Evolutionary conservation across 1,284 basidiomycete genomes (phyloP), one percentile per base, ranked within the genome.

Genomic region (Sanghuangporus weigelae): DNA sequence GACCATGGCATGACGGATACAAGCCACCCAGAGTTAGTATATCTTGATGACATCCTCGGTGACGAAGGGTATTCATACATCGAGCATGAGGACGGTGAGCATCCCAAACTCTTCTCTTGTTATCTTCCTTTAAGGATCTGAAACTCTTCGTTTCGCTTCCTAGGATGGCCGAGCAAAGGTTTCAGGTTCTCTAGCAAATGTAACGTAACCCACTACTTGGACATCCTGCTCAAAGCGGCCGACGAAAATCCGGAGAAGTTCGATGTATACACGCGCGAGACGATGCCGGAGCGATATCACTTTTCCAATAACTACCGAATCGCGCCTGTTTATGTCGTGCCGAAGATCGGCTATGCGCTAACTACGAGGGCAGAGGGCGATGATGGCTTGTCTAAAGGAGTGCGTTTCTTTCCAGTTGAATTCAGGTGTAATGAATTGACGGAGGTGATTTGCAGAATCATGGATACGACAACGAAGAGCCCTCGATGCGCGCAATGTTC

Each of bases 1-100:
- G 95, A 97, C 74, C 95, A 97, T 71, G 95, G 95, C 3, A 96
- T 97, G 95, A 89, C 87, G 0, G 87, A 89, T 68, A 96, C 93
- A 7, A 87, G 85, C 66, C 82, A 91, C 67, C 84, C 87, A 0
- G 83, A 89, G 56, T 79, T 87, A 59, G 78, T 96, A 42, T 94
- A 89, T 73, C 79, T 97, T 58, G 94, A 97, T 72, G 87, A 92
- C 64, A 83, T 95, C 63, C 77, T 96, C n/a, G 92, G 90, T 0
- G 68, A 75, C 35, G 85, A 90, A 1, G 88, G 86, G 1, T 80
- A 84, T 65, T 73, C 73, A 21, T 77, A 76, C 54, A 87, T 92
- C 65, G 83, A 85, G 64, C 87, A 90, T 69, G 82, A 85, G 67
- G 92, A 95, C 67, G 94, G 86, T 82, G 65, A 67, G 70, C 69